phyloP scores from a whole-genome alignment of 129 eudicot genomes.

The Saposhnikovia divaricata region DNA sequence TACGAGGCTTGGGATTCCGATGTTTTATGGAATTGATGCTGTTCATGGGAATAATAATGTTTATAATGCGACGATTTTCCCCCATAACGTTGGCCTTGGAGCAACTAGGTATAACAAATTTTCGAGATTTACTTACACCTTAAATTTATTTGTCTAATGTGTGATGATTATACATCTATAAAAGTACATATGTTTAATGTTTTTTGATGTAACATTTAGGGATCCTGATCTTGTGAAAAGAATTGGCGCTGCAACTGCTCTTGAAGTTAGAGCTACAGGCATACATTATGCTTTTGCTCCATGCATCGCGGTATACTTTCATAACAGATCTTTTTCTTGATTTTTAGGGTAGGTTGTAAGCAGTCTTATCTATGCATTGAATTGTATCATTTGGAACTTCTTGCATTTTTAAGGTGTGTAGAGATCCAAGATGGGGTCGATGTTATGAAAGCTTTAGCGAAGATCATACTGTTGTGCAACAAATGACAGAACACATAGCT shows the following conservation, averaged over 20 bases:
- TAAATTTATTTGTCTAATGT: no score
- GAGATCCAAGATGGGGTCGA: conserved; percentile 53
- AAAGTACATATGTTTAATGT: neutral
- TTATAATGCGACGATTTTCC: conserved; percentile 33
- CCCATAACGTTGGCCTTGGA: conserved; percentile 41
- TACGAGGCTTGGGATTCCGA: conserved; percentile 24
- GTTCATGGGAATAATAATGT: conserved; percentile 40
- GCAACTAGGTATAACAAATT: conserved; percentile 20
- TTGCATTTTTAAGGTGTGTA: conserved; percentile 24
- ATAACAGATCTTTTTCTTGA: neutral
- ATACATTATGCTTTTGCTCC: conserved; percentile 39
- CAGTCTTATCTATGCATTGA: neutral
- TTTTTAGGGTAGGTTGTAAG: neutral
- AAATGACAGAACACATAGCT: conserved; percentile 24
- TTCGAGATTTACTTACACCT: neutral
- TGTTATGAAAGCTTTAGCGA: conserved; percentile 45
- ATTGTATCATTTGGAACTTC: neutral
- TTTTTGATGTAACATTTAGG: conserved; percentile 10
- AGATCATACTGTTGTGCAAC: conserved; percentile 30
- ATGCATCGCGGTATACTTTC: conserved; percentile 31
- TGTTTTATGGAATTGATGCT: conserved; percentile 34
- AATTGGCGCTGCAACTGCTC: conserved; percentile 44
- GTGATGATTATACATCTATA: neutral
- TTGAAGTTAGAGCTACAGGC: conserved; percentile 41
- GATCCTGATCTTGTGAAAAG: conserved; percentile 38